phyloP scores from a whole-genome alignment of 2,329 filamentous ascomycete genomes.

The Lecanicillium sp. region DNA sequence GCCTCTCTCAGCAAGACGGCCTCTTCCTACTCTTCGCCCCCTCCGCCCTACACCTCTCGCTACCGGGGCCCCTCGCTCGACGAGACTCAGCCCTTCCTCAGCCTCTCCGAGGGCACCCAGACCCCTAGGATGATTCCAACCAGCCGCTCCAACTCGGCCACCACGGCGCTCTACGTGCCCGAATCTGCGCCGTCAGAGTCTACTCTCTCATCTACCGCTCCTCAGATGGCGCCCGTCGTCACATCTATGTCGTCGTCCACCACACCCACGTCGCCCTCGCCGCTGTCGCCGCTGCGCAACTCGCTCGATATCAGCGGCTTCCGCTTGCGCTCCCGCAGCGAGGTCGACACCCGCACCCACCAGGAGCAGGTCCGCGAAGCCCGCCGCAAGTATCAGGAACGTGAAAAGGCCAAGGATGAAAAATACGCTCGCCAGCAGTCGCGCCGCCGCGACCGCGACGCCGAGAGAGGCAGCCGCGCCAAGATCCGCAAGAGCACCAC shows the following conservation, averaged over 20 bases:
- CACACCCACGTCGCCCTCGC: constrained; percentile 28
- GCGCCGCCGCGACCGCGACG: constrained; percentile 52
- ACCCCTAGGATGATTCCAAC: constrained; percentile 21
- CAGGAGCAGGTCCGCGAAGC: constrained; percentile 54
- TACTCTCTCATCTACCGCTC: constrained; percentile 26
- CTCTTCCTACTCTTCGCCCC: constrained; percentile 3
- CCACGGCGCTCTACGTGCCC: constrained; percentile 1
- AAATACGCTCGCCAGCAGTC: constrained; percentile 56
- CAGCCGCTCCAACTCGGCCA: constrained; percentile 25
- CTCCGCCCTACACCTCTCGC: constrained; percentile 17
- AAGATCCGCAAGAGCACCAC: constrained; percentile 35
- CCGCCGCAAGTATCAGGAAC: constrained; percentile 57
- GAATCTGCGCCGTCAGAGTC: constrained; percentile 23
- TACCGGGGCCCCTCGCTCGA: constrained; percentile 14
- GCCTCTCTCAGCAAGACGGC: constrained; percentile 12
- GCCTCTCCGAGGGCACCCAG: constrained; percentile 28
- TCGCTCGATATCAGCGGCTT: constrained; percentile 54
- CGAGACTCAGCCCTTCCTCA: constrained; percentile 28
- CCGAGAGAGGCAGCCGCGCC: constrained; percentile 43
- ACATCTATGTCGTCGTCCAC: constrained; percentile 18
- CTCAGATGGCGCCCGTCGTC: constrained; percentile 19
- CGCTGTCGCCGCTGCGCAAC: constrained; percentile 47
- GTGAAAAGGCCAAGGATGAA: constrained; percentile 55
- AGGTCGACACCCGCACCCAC: constrained; percentile 49
- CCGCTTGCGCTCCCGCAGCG: constrained; percentile 54